Evolutionary conservation across 306 rosid species (phyloP), one percentile per base, ranked within the genome.

Genomic region (Cucurbita ficifolia): DNA sequence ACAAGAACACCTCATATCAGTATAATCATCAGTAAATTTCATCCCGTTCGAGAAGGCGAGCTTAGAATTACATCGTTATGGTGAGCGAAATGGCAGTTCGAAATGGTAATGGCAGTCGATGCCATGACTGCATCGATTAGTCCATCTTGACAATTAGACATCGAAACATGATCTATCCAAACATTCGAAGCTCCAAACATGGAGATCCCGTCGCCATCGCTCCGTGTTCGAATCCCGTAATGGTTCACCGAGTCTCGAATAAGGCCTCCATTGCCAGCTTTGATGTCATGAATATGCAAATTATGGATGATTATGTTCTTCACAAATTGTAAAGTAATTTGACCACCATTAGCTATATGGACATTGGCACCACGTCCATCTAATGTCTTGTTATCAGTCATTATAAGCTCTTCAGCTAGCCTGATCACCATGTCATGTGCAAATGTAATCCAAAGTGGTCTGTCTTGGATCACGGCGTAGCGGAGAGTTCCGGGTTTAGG

Each of bases 131-230:
- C 87, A 59, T 88, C 89, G 1, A 88, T 64, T 0, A 88, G 53
- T 12, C 89, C 87, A 69, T 87, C 92, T 1, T 52, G 62, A 19
- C 89, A 82, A 7, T 84, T 61, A 8, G 76, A 76, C 82, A 86
- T 18, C 1, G 89, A 88, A 70, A 83, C 58, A 60, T 88, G 88
- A 62, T 88, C 89, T 2, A 88, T 78, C 92, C 92, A 88, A 64
- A 85, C 35, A 35, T 78, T 72, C 10, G 73, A 19, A 33, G 80
- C 62, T 50, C 89, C 92, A 70, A 7, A 88, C 73, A 88, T 2
- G 0, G 92, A 88, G 54, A 85, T 78, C 10, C 83, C 92, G 61
- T 88, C 89, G 1, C 92, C 88, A 18, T 88, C 92, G 19, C 92
- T 85, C 1, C 0, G 40, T 0, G 80, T 52, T 9, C 89, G 83